Evolutionary conservation across 345 rosid genomes (phyloP), one percentile per base, ranked within the genome.

Genomic region (Hypericum androsaemum): DNA sequence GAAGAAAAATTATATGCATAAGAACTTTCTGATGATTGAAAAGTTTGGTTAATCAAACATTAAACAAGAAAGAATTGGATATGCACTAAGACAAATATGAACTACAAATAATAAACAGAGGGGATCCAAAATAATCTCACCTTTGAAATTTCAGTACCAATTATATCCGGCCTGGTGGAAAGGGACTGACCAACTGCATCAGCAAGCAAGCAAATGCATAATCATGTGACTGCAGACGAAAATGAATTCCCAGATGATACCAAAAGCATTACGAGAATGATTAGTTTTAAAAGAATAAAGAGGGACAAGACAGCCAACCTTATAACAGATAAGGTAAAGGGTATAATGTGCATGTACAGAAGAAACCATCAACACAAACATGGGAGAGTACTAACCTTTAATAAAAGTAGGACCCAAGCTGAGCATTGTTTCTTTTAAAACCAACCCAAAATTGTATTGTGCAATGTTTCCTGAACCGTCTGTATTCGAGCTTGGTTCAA

Each of bases 101-200:
- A 10, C 16, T 32, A 36, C 12, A 5, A 4, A 12, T 49, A 15
- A 54, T 12, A 16, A 43, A n/a, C 10, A 6, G 5, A 12, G 9
- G 22, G 55, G 45, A 44, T 39, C 39, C 52, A 51, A 41, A 37
- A 46, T 28, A 56, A 66, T 39, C 78, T 71, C 39, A 89, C 97
- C 97, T 89, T 89, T 69, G 90, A 67, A 69, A 77, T 80, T 71
- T 84, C 96, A 52, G 88, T 60, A 66, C 97, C 95, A 59, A 79
- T 86, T 53, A 89, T 76, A 72, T 89, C 97, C 41, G 96, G 97
- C 69, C 97, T 78, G 0, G 97, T 89, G 64, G 97, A 82, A 61
- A 89, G 85, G n/a, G 97, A 86, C 74, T 89, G 97, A 47, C 96
- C 96, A 79, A 86, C 96, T 89, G 94, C 79, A 80, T 62, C 62